These are phyloP conservation scores for Solanum sejunctum DNA, from an alignment of 257 asterid genomes.

Conservation along the genomic window DNA sequence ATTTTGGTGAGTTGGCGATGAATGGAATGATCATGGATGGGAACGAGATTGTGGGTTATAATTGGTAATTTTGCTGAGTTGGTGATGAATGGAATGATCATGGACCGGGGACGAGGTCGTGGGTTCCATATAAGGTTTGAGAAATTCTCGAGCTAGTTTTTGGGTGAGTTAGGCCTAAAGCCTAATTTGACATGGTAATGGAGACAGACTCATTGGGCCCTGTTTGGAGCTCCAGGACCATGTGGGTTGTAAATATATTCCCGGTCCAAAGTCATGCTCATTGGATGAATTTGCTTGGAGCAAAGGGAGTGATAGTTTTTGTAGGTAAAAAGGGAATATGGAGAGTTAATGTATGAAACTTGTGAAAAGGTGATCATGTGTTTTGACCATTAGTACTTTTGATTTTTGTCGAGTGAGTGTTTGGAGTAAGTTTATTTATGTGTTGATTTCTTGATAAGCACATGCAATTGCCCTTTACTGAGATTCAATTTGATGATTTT, in stretches of 20 bases:
- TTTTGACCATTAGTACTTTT: not conserved
- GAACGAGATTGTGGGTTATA: too few species aligned
- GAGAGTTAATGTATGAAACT: not conserved
- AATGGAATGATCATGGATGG: too few species aligned
- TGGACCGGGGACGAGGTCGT: not conserved
- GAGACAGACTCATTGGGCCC: too few species aligned
- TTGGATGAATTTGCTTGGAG: not conserved
- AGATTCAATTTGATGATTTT: not conserved
- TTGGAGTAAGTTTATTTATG: not conserved
- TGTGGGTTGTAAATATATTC: not conserved
- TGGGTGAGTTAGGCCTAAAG: not conserved
- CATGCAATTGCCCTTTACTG: not conserved
- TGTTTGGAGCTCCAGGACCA: not conserved
- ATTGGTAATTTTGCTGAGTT: not conserved
- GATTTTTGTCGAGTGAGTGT: not conserved
- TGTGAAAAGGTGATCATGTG: not conserved
- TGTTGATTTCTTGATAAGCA: not conserved
- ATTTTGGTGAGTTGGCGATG: too few species aligned
- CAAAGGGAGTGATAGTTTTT: not conserved
- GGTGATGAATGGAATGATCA: not conserved
- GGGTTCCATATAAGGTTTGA: not conserved
- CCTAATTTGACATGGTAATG: not conserved
- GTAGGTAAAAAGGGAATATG: not conserved
- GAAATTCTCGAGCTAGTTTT: not conserved
- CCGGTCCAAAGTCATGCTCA: not conserved